Conservation (phyloP, 495 filamentous ascomycete genomes). For the Aspergillus panamensis region DNA sequence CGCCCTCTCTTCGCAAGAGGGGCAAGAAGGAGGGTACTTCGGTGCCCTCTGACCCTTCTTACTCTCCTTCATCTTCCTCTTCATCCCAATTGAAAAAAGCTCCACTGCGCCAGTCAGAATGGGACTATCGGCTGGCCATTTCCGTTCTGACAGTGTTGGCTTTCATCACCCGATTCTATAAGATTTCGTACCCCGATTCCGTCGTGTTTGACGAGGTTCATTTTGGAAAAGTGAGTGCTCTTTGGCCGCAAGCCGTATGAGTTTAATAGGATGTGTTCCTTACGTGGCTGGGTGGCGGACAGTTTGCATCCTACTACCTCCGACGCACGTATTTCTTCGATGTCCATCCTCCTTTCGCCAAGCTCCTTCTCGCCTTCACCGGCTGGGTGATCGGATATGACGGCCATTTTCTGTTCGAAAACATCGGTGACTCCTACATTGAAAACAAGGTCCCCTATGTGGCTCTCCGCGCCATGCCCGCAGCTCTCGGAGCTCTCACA, state of each 20-base stretch:
- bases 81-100: constrained; percentile 13
- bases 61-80: constrained; percentile 19
- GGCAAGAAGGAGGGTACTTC: constrained; percentile 42
- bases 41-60: constrained; percentile 30
- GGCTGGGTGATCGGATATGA: constrained; percentile 96
- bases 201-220: constrained; percentile 99
- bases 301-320: constrained; percentile 97
- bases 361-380: constrained; percentile 71
- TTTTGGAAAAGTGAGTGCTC: constrained; percentile 84
- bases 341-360: constrained; percentile 94
- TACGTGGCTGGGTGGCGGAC: constrained; percentile 15
- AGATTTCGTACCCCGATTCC: constrained; percentile 88
- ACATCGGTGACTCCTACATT: constrained; percentile 98
- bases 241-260: neutral
- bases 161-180: constrained; percentile 91
- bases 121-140: constrained; percentile 82
- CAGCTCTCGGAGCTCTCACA: constrained; percentile 84
- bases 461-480: constrained; percentile 90
- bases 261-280: constrained; percentile 19
- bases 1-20: constrained; percentile 50
- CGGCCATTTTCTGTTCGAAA: constrained; percentile 96
- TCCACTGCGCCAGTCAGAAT: constrained; percentile 52
- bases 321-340: constrained; percentile 99
- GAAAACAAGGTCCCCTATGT: constrained; percentile 96
- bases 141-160: constrained; percentile 74